Evolutionary conservation across 768 basidiomycete genomes (phyloP), one percentile per base, ranked within the genome.

Genomic region (Hygrophorus pudorinus): DNA sequence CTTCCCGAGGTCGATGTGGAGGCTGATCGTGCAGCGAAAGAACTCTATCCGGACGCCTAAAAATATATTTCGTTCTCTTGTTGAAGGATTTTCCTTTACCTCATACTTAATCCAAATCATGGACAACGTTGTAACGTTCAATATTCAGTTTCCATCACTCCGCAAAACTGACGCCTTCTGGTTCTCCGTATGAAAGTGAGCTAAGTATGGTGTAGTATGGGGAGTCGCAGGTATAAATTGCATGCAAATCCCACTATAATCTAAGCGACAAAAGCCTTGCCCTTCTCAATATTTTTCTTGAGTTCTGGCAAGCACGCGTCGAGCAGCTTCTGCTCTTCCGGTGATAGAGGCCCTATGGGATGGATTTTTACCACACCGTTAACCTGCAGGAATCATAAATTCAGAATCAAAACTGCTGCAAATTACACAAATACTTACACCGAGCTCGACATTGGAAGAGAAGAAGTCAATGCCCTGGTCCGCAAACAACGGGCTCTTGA

Each of bases 201-300:
- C 24, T 7, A 24, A 3, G 3, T 24, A 24, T 24, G 24, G n/a
- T 7, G 7, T 24, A 7, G 24, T 7, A 24, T 24, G 7, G 24
- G 24, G 24, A 3, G 24, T 24, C 31, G 31, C 31, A n/a, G 13
- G 33, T 34, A 34, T 13, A 34, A 17, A 34, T 34, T 34, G 3
- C 9, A 24, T 24, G 24, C 24, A 24, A 24, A 38, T 12, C 16
- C 29, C 33, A 33, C n/a, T 13, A 10, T 4, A 8, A 16, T 16
- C 37, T 14, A 35, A 11, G 34, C 43, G 4, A 76, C 83, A 51
- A 88, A 89, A 35, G 75, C 73, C 65, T 73, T 79, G 66, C 92
- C 92, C 81, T 92, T 97, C 67, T 88, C 86, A 56, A 97, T 94
- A 79, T 96, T 97, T 81, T 87, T 92, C 79, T 87, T 86, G 56